phyloP scores from a whole-genome alignment of 164 flowering plant genomes.

The Euptelea pleiosperma region DNA sequence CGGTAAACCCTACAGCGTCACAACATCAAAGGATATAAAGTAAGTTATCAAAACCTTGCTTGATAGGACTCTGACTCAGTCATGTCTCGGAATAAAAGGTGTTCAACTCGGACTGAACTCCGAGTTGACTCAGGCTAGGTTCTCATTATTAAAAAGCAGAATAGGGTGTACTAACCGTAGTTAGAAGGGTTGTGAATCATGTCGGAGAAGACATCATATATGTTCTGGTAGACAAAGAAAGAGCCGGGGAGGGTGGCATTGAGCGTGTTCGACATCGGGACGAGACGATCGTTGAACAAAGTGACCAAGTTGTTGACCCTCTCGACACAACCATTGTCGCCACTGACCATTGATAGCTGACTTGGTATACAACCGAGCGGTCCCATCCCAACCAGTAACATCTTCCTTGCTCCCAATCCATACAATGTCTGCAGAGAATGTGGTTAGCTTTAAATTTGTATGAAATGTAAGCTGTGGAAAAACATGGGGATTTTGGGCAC shows the following conservation, averaged over 20 bases:
- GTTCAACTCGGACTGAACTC: too few relatives aligned
- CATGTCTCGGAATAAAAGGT: too few relatives aligned
- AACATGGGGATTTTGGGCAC: too few relatives aligned
- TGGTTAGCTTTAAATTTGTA: too few relatives aligned
- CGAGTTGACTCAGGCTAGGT: too few relatives aligned
- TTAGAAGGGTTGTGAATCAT: constrained; percentile 26
- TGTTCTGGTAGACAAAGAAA: constrained; percentile 26
- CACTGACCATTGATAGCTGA: constrained; percentile 23
- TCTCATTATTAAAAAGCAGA: too few relatives aligned
- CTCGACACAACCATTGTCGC: constrained; percentile 19
- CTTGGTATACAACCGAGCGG: constrained; percentile 37
- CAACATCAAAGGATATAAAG: not conserved
- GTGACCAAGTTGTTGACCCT: constrained; percentile 23
- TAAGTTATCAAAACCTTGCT: too few relatives aligned
- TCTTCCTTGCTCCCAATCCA: constrained; percentile 29
- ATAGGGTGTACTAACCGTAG: constrained; percentile 28
- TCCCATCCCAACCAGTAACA: constrained; percentile 28
- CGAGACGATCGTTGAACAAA: constrained; percentile 23
- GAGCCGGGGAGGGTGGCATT: constrained; percentile 27
- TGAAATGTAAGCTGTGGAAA: too few relatives aligned
- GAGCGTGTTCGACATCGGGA: constrained; percentile 17
- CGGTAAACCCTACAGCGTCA: constrained; percentile 20
- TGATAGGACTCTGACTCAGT: too few relatives aligned
- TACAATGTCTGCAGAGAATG: constrained; percentile 22
- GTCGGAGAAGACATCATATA: constrained; percentile 21